phyloP scores from a whole-genome alignment of 2,329 filamentous ascomycete species.

The Fusarium musae region DNA sequence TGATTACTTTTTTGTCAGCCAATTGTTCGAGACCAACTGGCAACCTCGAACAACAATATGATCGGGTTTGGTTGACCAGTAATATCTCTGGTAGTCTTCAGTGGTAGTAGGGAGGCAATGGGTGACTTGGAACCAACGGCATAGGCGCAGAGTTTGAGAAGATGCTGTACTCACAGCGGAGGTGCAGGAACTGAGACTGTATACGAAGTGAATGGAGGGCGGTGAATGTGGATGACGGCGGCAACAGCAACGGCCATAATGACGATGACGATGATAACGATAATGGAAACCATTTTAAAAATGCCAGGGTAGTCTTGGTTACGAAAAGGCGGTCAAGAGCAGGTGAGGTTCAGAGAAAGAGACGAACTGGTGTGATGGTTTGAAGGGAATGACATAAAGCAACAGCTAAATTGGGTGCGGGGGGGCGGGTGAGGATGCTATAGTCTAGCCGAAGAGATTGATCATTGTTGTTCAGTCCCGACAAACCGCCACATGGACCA shows the following conservation, averaged over 20 bases:
- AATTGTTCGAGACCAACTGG: slow-evolving; percentile 69
- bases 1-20: slow-evolving; percentile 69
- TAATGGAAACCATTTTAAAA: slow-evolving; percentile 9
- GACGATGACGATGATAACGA: slow-evolving; percentile 29
- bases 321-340: slow-evolving; percentile 24
- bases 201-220: background rate
- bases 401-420: background rate
- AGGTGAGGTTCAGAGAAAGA: slow-evolving; percentile 6
- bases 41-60: slow-evolving; percentile 48
- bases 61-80: slow-evolving; percentile 1
- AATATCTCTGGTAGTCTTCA: background rate
- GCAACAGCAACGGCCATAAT: slow-evolving; percentile 18
- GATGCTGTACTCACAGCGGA: slow-evolving; percentile 1
- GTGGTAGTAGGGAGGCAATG: background rate
- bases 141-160: background rate
- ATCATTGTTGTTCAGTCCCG: slow-evolving; percentile 12
- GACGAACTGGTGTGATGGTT: background rate
- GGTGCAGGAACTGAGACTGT: slow-evolving; percentile 18
- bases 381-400: background rate
- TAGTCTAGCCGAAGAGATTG: slow-evolving; percentile 33
- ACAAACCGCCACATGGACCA: background rate
- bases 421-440: background rate
- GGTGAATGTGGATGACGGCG: slow-evolving; percentile 1
- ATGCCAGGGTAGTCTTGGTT: slow-evolving; percentile 3
- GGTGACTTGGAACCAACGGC: background rate